A percentile compares a stretch with the other conserved stretches of the same genome.
Evolutionary conservation across 73 alveolate genomes (phyloP).

Genomic region (Tetrahymena borealis): DNA sequence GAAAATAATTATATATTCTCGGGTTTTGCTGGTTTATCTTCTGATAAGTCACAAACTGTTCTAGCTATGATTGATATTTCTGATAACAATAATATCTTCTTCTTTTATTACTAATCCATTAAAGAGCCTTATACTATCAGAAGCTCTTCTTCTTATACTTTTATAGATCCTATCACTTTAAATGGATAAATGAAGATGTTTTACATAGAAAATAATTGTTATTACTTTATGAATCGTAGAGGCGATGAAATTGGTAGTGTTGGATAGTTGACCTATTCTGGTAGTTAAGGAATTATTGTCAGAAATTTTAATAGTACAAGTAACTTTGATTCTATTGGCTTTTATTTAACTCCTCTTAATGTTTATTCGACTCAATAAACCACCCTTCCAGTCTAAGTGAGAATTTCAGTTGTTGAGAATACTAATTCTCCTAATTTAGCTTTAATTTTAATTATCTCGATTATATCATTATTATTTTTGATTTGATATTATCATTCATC

Average conservation of each 20-base stretch:
- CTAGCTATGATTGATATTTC: not conserved
- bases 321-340: not conserved
- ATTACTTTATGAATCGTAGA: not conserved
- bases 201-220: not conserved
- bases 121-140: not conserved
- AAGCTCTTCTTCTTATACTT: not conserved
- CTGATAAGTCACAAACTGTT: not conserved
- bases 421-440: not conserved
- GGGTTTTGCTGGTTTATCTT: not conserved
- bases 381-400: not conserved
- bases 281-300: not conserved
- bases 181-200: not conserved
- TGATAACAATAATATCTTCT: not conserved
- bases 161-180: not conserved
- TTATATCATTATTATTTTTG: not conserved
- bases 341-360: not conserved
- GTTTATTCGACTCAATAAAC: not conserved
- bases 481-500: too few relatives aligned
- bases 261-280: not conserved
- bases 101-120: not conserved
- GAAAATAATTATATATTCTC: not conserved
- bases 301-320: not conserved
- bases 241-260: not conserved
- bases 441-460: not conserved
- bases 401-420: not conserved